Evolutionary conservation across 73 alveolate species (phyloP).

Genomic region (Blepharisma japonicum): DNA sequence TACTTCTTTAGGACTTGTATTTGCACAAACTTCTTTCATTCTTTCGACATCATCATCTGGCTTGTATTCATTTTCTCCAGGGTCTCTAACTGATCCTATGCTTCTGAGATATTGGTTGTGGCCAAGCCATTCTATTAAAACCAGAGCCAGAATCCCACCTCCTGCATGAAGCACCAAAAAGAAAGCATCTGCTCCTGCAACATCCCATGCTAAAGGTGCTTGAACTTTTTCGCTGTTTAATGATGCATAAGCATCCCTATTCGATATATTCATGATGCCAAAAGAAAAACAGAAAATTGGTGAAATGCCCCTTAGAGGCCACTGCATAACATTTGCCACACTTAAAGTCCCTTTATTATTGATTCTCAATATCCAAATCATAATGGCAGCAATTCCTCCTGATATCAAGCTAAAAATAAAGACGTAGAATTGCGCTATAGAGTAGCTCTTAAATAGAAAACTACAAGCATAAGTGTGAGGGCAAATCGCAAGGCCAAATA

Average conservation of each 20-base stretch:
- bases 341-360: slow-evolving; percentile 46
- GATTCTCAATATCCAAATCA: slow-evolving; percentile 58
- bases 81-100: neutral
- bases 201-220: slow-evolving; percentile 35
- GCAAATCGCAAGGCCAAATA: slow-evolving; percentile 84
- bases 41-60: slow-evolving; percentile 74
- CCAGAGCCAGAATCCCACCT: neutral
- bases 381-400: slow-evolving; percentile 46
- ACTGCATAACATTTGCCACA: slow-evolving; percentile 59
- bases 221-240: slow-evolving; percentile 32
- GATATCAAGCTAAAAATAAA: slow-evolving; percentile 66
- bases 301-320: slow-evolving; percentile 67
- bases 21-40: slow-evolving; percentile 61
- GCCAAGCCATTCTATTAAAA: slow-evolving; percentile 17
- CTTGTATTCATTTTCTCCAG: slow-evolving; percentile 3
- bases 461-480: slow-evolving; percentile 83
- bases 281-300: slow-evolving; percentile 92
- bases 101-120: neutral
- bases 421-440: slow-evolving; percentile 61
- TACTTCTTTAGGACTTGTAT: slow-evolving; percentile 35
- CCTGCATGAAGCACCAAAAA: slow-evolving; percentile 35
- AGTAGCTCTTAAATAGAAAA: slow-evolving; percentile 68
- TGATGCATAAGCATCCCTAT: slow-evolving; percentile 36
- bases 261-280: slow-evolving; percentile 72
- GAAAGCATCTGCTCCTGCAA: slow-evolving; percentile 48